A percentile compares a stretch with the other conserved stretches of the same genome.
Conservation (phyloP, 2,329 filamentous ascomycete species). For the Apiospora pterosperma region DNA sequence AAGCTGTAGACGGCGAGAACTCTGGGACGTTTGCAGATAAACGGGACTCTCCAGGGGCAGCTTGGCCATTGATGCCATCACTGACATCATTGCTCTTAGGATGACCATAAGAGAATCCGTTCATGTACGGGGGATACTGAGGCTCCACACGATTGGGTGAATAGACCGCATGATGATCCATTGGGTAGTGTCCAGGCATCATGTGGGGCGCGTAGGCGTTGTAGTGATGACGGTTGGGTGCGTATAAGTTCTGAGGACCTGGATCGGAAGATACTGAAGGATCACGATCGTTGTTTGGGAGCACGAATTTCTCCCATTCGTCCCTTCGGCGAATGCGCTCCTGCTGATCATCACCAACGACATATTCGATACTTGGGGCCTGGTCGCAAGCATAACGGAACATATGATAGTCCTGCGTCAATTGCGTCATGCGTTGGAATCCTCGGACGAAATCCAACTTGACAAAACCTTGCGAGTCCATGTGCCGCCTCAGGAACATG, state of each 20-base stretch:
- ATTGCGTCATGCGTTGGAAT: conserved; percentile 80
- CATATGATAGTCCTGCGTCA: conserved; percentile 69
- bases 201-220: conserved; percentile 17
- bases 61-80: conserved; percentile 23
- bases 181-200: conserved; percentile 20
- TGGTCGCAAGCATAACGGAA: conserved; percentile 73
- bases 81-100: conserved; percentile 26
- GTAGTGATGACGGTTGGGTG: conserved; percentile 23
- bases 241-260: conserved; percentile 48
- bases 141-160: conserved; percentile 24
- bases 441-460: conserved; percentile 71
- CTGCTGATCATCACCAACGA: conserved; percentile 69
- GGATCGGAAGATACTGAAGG: conserved; percentile 65
- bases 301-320: conserved; percentile 77
- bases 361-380: conserved; percentile 70
- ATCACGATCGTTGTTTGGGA: conserved; percentile 69
- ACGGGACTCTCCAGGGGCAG: conserved; percentile 38
- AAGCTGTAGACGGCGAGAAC: conserved; percentile 44
- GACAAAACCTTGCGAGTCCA: conserved; percentile 95
- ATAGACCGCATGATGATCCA: conserved; percentile 24
- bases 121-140: conserved; percentile 28
- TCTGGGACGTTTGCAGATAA: conserved; percentile 63
- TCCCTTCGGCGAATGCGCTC: conserved; percentile 74
- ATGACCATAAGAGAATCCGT: conserved; percentile 23
- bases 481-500: conserved; percentile 79